phyloP scores from a whole-genome alignment of 2,329 filamentous ascomycete genomes.

The Ciborinia camelliae region DNA sequence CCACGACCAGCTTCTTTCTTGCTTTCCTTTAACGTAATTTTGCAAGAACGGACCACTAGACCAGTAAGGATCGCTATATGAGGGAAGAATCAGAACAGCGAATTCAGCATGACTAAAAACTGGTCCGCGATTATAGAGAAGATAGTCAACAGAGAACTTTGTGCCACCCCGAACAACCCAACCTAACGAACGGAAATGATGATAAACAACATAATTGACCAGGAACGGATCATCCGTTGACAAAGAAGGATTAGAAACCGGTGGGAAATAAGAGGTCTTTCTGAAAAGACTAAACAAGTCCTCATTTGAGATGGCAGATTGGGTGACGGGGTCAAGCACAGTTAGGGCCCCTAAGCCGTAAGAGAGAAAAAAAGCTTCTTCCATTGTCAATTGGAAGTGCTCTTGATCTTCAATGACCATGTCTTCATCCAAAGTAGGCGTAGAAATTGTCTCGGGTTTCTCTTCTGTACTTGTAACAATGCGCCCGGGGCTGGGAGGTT shows the following conservation, averaged over 20 bases:
- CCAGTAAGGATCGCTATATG: constrained; percentile 76
- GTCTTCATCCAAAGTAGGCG: constrained; percentile 24
- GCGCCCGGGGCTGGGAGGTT: constrained; percentile 37
- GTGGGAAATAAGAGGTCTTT: constrained; percentile 66
- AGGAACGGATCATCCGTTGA: constrained; percentile 80
- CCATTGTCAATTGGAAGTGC: constrained; percentile 84
- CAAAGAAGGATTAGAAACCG: constrained; percentile 45
- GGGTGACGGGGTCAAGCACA: constrained; percentile 52
- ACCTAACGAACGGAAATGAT: constrained; percentile 91
- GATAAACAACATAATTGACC: constrained; percentile 83
- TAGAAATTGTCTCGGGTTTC: constrained; percentile 4
- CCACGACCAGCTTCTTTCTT: constrained; percentile 68
- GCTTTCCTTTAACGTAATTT: constrained; percentile 49
- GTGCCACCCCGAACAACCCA: constrained; percentile 92
- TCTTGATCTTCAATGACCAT: constrained; percentile 57
- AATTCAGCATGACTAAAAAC: constrained; percentile 96
- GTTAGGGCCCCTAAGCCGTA: constrained; percentile 75
- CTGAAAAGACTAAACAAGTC: constrained; percentile 36
- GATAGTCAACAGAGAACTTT: constrained; percentile 91
- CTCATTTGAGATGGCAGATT: constrained; percentile 24
- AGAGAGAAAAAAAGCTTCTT: constrained; percentile 87
- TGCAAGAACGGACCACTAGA: constrained; percentile 46
- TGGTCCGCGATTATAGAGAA: constrained; percentile 90
- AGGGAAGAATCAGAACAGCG: constrained; percentile 77
- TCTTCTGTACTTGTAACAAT: constrained; percentile 15